Conservation (phyloP, 164 flowering plant species). For the Vitis cinerea region DNA sequence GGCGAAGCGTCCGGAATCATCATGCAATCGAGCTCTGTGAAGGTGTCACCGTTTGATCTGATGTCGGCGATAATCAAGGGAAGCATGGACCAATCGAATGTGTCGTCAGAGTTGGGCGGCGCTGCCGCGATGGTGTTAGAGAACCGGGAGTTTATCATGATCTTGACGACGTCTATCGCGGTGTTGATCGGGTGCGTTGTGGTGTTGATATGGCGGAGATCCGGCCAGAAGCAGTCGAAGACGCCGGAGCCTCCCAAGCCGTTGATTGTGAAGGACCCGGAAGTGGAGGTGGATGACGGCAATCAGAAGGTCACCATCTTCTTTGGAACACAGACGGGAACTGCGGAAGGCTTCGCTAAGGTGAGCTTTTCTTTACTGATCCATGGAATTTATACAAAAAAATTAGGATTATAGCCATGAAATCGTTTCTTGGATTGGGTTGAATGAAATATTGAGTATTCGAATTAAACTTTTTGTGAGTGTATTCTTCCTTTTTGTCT, state of each 20-base stretch:
- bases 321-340: constrained; percentile 96
- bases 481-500: neutral
- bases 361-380: constrained; percentile 23
- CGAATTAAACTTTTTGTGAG: no score
- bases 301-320: constrained; percentile 81
- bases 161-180: constrained; percentile 74
- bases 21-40: constrained; percentile 40
- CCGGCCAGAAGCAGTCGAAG: constrained; percentile 30
- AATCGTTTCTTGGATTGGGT: neutral
- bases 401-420: neutral
- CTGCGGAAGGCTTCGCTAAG: constrained; percentile 99
- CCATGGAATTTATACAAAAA: no score
- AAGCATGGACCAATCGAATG: constrained; percentile 39
- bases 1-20: neutral
- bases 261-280: constrained; percentile 44
- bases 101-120: constrained; percentile 29
- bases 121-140: constrained; percentile 39
- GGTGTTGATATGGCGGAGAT: constrained; percentile 60
- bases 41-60: constrained; percentile 62
- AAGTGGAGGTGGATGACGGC: constrained; percentile 70
- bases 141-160: constrained; percentile 62
- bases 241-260: constrained; percentile 39
- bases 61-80: constrained; percentile 63
- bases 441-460: neutral
- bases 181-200: constrained; percentile 69